phyloP scores from a whole-genome alignment of 306 rosid species.

The Cicer chorassanicum region DNA sequence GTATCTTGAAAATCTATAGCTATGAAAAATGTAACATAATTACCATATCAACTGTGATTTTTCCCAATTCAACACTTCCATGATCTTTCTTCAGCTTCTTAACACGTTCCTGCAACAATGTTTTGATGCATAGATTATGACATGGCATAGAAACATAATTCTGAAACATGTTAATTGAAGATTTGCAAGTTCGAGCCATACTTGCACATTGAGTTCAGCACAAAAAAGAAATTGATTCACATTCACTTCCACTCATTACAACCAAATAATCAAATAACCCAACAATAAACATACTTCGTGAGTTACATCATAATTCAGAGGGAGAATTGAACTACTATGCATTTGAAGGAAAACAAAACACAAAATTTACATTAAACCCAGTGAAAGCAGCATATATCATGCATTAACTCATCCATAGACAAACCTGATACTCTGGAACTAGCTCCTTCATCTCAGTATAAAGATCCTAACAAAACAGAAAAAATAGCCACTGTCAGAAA shows the following conservation, averaged over 20 bases:
- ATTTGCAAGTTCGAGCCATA: slow-evolving; percentile 26
- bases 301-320: slow-evolving; percentile 23
- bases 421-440: slow-evolving; percentile 92
- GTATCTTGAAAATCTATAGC: slow-evolving; percentile 25
- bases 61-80: slow-evolving; percentile 88
- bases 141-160: slow-evolving; percentile 8
- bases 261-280: slow-evolving; percentile 36
- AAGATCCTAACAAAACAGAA: slow-evolving; percentile 73
- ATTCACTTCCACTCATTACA: slow-evolving; percentile 2
- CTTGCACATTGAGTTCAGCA: slow-evolving; percentile 23
- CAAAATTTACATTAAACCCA: slow-evolving; percentile 19
- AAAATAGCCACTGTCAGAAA: slow-evolving; percentile 24
- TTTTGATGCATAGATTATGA: slow-evolving; percentile 8
- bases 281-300: slow-evolving; percentile 3
- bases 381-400: slow-evolving; percentile 15
- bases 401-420: slow-evolving; percentile 39
- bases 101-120: slow-evolving; percentile 78
- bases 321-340: background rate
- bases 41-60: slow-evolving; percentile 92
- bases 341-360: slow-evolving; percentile 13
- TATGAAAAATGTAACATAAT: slow-evolving; percentile 11
- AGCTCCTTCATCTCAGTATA: slow-evolving; percentile 79
- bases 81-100: slow-evolving; percentile 81
- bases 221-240: slow-evolving; percentile 22
- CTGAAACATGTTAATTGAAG: background rate